Evolutionary conservation across 768 basidiomycete genomes (phyloP).

Genomic region (Xanthoconium stramineum): DNA sequence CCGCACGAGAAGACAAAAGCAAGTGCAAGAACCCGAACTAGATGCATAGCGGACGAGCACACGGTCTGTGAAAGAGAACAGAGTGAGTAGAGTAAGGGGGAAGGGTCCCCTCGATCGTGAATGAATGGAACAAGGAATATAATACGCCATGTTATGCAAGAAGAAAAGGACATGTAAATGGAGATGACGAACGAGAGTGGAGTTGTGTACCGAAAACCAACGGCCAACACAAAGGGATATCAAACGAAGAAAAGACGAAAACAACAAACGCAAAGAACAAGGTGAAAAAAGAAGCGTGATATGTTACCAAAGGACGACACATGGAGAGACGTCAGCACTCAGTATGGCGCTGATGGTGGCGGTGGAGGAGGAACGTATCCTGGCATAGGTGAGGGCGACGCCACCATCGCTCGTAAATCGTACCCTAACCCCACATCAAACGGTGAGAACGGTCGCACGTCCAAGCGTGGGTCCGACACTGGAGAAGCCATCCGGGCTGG

Average conservation of each 20-base stretch:
- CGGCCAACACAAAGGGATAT: too few relatives aligned
- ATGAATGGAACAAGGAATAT: neutral
- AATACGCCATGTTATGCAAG: neutral
- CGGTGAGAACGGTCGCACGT: conserved; percentile 47
- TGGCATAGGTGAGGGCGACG: conserved; percentile 3
- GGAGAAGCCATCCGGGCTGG: conserved; percentile 14
- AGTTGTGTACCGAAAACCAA: neutral
- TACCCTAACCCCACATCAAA: conserved; percentile 36
- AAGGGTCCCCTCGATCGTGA: neutral
- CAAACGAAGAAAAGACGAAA: neutral
- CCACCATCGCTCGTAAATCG: conserved; percentile 5
- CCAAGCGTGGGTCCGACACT: conserved; percentile 21
- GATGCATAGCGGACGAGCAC: neutral
- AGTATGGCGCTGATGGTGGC: conserved; percentile 17
- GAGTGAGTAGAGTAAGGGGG: too few relatives aligned
- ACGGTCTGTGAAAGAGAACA: neutral
- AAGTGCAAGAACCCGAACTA: too few relatives aligned
- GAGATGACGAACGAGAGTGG: neutral
- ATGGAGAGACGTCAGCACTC: neutral
- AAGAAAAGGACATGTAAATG: neutral
- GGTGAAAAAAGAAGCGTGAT: conserved; percentile 6
- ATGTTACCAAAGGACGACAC: conserved; percentile 14
- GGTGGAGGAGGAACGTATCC: conserved; percentile 4
- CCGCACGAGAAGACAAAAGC: too few relatives aligned
- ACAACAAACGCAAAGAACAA: neutral